phyloP scores from a whole-genome alignment of 495 filamentous ascomycete genomes.

The Staphylotrichum longicolle region DNA sequence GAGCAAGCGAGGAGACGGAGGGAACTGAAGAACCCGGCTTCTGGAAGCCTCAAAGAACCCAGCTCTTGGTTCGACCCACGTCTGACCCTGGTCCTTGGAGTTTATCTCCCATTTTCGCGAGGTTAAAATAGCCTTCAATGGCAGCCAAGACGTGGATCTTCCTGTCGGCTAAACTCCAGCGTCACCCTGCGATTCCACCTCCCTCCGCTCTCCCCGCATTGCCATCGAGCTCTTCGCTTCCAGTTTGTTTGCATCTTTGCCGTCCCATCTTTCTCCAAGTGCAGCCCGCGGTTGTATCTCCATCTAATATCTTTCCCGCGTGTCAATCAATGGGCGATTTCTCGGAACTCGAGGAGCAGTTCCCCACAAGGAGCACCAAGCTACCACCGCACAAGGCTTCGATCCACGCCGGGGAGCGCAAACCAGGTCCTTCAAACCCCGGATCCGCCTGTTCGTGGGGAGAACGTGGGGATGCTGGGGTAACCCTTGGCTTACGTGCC shows the following conservation, averaged over 20 bases:
- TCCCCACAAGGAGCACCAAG: background rate
- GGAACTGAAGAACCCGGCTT: background rate
- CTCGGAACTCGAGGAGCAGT: background rate
- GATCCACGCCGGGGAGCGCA: no score
- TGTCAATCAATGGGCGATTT: conserved; percentile 3
- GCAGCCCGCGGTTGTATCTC: background rate
- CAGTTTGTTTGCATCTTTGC: conserved; percentile 8
- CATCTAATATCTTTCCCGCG: conserved; percentile 13
- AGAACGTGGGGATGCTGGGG: conserved; percentile 9
- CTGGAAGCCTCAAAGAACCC: background rate
- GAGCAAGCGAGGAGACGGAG: background rate
- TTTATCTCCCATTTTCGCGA: background rate
- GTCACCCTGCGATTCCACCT: conserved; percentile 21
- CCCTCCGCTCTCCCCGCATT: conserved; percentile 21
- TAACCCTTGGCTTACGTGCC: conserved; percentile 3
- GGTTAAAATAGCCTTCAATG: conserved; percentile 11
- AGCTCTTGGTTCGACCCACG: conserved; percentile 5
- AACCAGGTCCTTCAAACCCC: background rate
- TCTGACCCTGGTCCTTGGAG: conserved; percentile 15
- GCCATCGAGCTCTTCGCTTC: conserved; percentile 7
- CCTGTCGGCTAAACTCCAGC: conserved; percentile 25
- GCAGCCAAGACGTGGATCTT: conserved; percentile 15
- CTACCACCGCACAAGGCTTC: background rate
- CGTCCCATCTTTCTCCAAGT: conserved; percentile 10
- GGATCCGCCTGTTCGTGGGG: background rate